Conservation (phyloP, 2,329 filamentous ascomycete genomes). For the Aspergillus sp. region DNA sequence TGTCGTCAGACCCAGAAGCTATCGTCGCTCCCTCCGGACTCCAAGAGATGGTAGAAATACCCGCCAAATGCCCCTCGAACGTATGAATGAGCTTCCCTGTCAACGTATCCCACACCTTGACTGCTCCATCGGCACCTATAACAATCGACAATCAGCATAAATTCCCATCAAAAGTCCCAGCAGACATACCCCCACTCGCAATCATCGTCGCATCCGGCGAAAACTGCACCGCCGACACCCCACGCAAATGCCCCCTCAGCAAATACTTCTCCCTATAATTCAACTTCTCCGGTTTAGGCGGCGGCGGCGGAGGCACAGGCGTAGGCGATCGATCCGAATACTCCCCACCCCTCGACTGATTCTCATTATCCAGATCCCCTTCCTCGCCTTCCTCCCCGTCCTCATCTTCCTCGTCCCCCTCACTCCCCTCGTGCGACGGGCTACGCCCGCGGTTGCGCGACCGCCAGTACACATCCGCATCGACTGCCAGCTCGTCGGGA, state of each 20-base stretch:
- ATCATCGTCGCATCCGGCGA: constrained; percentile 88
- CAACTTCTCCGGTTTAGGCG: constrained; percentile 52
- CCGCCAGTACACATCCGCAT: constrained; percentile 33
- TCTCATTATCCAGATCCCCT: neutral
- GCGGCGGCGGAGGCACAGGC: constrained; percentile 36
- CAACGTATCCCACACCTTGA: constrained; percentile 82
- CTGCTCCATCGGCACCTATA: constrained; percentile 73
- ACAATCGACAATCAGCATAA: constrained; percentile 5
- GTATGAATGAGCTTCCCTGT: constrained; percentile 81
- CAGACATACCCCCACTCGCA: constrained; percentile 66
- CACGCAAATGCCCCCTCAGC: constrained; percentile 71
- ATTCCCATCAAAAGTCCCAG: neutral
- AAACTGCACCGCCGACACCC: constrained; percentile 81
- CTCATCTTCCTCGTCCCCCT: constrained; percentile 3
- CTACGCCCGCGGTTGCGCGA: constrained; percentile 17
- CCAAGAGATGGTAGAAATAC: constrained; percentile 92
- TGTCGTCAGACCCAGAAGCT: constrained; percentile 92
- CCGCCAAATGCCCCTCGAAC: constrained; percentile 87
- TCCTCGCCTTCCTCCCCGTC: constrained; percentile 2
- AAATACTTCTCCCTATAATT: constrained; percentile 67
- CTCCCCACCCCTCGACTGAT: neutral
- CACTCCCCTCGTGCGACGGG: constrained; percentile 4
- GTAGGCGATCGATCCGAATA: constrained; percentile 28
- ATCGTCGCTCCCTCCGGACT: constrained; percentile 81
- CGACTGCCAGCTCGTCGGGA: constrained; percentile 43